Conservation (phyloP, 257 asterid species). For the Gardenia jasminoides region DNA sequence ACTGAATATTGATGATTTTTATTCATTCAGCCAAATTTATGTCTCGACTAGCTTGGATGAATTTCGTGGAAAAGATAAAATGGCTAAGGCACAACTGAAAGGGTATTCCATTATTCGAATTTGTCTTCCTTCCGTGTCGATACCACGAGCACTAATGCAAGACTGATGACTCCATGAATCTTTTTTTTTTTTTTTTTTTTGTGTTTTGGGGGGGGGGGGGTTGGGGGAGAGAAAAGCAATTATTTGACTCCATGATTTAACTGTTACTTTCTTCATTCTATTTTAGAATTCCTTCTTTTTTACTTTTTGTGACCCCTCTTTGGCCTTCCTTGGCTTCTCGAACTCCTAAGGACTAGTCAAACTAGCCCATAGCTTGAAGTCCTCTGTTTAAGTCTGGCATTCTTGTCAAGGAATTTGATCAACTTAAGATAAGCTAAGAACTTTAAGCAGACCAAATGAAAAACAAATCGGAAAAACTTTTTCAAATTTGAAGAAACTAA, state of each 20-base stretch:
- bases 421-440: neutral
- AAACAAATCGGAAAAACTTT: neutral
- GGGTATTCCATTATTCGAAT: neutral
- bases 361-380: no score
- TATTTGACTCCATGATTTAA: no score
- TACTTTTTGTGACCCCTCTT: neutral
- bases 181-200: neutral
- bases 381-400: neutral
- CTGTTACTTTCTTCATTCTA: neutral
- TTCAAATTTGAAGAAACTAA: neutral
- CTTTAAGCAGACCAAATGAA: neutral
- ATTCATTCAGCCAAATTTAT: neutral
- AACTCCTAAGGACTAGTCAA: no score
- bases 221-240: no score
- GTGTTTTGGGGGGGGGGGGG: no score
- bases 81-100: neutral
- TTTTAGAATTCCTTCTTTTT: no score
- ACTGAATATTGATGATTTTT: neutral
- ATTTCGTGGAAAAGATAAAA: neutral
- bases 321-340: neutral
- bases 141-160: neutral
- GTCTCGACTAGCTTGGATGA: neutral
- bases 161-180: neutral
- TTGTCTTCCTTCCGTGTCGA: neutral
- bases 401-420: neutral